These are phyloP conservation scores for Carex myosuroides DNA, from an alignment of 176 grass and related monocot genomes.

Conservation along the genomic window DNA sequence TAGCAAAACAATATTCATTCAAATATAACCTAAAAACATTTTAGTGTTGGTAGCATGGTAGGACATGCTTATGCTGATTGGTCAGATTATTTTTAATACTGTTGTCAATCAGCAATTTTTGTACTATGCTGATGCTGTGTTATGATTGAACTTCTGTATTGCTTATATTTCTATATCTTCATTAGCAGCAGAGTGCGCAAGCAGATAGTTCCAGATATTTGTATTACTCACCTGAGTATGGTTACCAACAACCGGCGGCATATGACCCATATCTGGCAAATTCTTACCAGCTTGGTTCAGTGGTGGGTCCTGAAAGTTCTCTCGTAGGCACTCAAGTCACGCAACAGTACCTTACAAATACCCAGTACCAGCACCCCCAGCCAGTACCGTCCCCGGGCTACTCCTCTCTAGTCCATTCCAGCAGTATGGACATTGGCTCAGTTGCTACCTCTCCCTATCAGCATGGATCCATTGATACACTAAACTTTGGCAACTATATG, in stretches of 20 bases:
- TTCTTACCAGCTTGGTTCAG: conserved; percentile 27
- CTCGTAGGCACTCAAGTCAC: conserved; percentile 18
- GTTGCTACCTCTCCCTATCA: conserved; percentile 18
- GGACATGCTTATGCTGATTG: not conserved
- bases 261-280: conserved; percentile 46
- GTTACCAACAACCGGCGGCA: conserved; percentile 40
- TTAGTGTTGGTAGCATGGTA: not conserved
- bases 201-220: conserved; percentile 45
- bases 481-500: conserved; percentile 12
- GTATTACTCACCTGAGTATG: conserved; percentile 61
- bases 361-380: conserved; percentile 33
- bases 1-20: not conserved
- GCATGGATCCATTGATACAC: conserved; percentile 3
- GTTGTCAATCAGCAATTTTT: not conserved
- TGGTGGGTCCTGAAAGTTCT: conserved; percentile 37
- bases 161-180: not conserved
- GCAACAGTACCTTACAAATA: conserved; percentile 29
- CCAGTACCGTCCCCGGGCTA: conserved; percentile 40
- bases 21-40: not conserved
- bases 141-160: not conserved
- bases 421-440: conserved; percentile 32
- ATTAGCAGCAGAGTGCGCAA: conserved; percentile 32
- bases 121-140: not conserved
- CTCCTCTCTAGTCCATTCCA: conserved; percentile 49
- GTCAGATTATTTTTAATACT: not conserved